Conservation (phyloP, 106 monocot genomes). For the Acanthochlamys bracteata region DNA sequence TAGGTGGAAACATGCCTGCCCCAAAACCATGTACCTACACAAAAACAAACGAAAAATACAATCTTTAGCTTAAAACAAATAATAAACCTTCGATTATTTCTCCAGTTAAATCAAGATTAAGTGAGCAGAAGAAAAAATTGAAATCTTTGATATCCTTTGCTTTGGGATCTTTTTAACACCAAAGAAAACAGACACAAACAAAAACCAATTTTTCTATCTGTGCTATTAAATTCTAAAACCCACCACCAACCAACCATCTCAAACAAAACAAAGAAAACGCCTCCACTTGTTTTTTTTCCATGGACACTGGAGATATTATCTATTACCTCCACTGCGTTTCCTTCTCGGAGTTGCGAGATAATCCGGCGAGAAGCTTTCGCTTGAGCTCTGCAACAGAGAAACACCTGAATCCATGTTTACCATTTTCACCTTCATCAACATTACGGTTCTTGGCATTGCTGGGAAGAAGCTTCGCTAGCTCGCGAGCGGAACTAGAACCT, state of each 20-base stretch:
- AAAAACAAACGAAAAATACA: background rate
- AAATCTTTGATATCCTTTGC: too few species aligned
- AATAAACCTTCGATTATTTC: too few species aligned
- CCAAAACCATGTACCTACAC: constrained; percentile 70
- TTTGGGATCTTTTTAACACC: too few species aligned
- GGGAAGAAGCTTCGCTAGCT: constrained; percentile 34
- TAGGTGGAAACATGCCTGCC: constrained; percentile 81
- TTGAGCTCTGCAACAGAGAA: constrained; percentile 73
- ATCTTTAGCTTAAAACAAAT: background rate
- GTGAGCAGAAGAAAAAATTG: too few species aligned
- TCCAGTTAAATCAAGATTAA: too few species aligned
- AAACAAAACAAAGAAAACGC: too few species aligned
- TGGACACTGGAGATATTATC: too few species aligned
- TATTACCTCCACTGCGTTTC: constrained; percentile 88
- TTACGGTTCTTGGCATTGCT: constrained; percentile 7
- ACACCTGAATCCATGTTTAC: constrained; percentile 27
- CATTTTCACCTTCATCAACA: constrained; percentile 1
- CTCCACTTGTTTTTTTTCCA: too few species aligned
- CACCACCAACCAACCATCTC: too few species aligned
- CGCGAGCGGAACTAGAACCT: background rate
- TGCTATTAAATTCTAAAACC: too few species aligned
- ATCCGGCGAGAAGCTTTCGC: constrained; percentile 54
- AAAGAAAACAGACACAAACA: too few species aligned
- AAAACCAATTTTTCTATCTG: too few species aligned
- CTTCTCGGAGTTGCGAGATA: constrained; percentile 19